phyloP scores from a whole-genome alignment of 2,329 filamentous ascomycete genomes.

The Chaetomiaceae sp. region DNA sequence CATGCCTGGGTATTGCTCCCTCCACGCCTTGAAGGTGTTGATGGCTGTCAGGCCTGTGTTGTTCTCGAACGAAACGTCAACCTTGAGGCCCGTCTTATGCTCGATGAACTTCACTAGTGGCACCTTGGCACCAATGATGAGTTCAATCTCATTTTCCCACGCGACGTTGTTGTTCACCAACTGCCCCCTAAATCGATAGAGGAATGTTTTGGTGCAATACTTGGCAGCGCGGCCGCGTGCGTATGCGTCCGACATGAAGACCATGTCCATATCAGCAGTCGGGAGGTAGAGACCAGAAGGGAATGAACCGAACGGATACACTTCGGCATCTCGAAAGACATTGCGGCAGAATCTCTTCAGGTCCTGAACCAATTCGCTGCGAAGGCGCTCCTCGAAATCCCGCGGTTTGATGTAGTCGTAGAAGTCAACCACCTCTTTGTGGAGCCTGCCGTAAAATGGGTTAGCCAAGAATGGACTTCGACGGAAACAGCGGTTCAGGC shows the following conservation, averaged over 20 bases:
- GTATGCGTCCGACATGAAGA: slow-evolving; percentile 62
- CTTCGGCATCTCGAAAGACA: slow-evolving; percentile 54
- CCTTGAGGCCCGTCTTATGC: slow-evolving; percentile 67
- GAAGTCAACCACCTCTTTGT: slow-evolving; percentile 87
- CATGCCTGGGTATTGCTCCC: slow-evolving; percentile 74
- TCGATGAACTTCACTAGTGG: slow-evolving; percentile 92
- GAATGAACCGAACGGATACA: slow-evolving; percentile 87
- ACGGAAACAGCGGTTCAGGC: slow-evolving; percentile 22
- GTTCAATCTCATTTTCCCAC: slow-evolving; percentile 53
- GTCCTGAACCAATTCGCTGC: slow-evolving; percentile 65
- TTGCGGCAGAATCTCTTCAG: slow-evolving; percentile 56
- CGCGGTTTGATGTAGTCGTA: slow-evolving; percentile 78
- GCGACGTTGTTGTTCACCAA: slow-evolving; percentile 55
- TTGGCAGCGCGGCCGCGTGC: slow-evolving; percentile 47
- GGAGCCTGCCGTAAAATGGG: slow-evolving; percentile 51
- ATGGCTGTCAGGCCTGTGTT: slow-evolving; percentile 74
- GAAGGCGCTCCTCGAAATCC: slow-evolving; percentile 70
- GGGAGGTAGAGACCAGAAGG: slow-evolving; percentile 70
- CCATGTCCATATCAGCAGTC: slow-evolving; percentile 89
- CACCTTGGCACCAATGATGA: slow-evolving; percentile 73
- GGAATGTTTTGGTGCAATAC: slow-evolving; percentile 47
- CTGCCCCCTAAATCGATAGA: slow-evolving; percentile 60
- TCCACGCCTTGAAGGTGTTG: slow-evolving; percentile 77
- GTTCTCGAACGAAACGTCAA: slow-evolving; percentile 96
- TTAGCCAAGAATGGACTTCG: slow-evolving; percentile 15